Evolutionary conservation across 306 rosid species (phyloP), one percentile per base, ranked within the genome.

Genomic region (Vachellia pachyceras): DNA sequence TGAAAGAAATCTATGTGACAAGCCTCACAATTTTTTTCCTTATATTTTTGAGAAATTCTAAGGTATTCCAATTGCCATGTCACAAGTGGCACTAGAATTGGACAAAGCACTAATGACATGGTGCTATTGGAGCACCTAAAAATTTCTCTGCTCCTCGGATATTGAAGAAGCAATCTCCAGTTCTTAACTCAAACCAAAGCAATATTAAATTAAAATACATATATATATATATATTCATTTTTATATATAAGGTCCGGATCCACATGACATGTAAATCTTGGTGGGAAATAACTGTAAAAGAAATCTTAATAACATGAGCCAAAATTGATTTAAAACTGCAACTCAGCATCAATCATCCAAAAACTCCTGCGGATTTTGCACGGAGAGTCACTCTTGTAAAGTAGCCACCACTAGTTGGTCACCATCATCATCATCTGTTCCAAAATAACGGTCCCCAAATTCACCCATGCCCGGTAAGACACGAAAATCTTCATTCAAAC

Each of bases 401-500:
- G 88, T 73, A 83, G 86, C 79, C 76, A 84, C 82, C 85, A 70
- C 74, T 79, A 79, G 86, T 69, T 75, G 87, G 40, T 89, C 92
- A 4, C 91, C 97, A 40, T 96, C 91, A 5, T 93, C 97, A 49
- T 96, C 99, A 64, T 96, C 99, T 0, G 99, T 96, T 87, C 99
- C 99, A 69, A 96, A 96, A 82, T 96, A 96, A 54, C 99, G 73
- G 86, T 96, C 99, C 52, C 99, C 99, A 41, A 96, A 96, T 88
- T 96, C 99, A 7, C 98, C 99, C 98, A 96, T 96, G 69, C 99
- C 98, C 0, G 99, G 99, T 29, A 96, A 82, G 17, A 96, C 99
- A 5, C 99, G 97, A 40, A 68, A 96, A 80, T 96, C 97, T 74
- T 84, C 76, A 46, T 96, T 96, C 87, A 96, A 87, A 81, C 98